Percentiles rank a stretch among this genome's conserved stretches.
Evolutionary conservation across 176 grass and related monocot species (phyloP).

Genomic region (Rhipidocladum racemiflorum): DNA sequence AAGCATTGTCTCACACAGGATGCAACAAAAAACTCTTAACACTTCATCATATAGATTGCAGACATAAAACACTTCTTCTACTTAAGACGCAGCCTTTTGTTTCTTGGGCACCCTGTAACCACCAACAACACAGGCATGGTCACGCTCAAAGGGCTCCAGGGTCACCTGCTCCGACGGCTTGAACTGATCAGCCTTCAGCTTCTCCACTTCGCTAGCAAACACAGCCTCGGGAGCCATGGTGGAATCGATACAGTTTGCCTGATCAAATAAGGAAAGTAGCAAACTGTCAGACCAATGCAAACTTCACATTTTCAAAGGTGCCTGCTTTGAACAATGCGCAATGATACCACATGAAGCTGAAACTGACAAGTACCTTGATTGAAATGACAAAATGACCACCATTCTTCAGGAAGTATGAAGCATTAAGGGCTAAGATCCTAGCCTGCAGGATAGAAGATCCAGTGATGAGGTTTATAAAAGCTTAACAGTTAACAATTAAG

Average conservation of each 20-base stretch:
- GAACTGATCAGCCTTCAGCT: constrained; percentile 86
- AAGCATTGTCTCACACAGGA: neutral
- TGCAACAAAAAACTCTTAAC: neutral
- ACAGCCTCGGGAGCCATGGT: constrained; percentile 69
- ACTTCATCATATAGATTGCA: neutral
- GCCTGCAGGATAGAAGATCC: constrained; percentile 47
- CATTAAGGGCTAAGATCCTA: constrained; percentile 87
- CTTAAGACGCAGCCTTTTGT: constrained; percentile 39
- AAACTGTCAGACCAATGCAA: neutral
- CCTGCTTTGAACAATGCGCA: neutral
- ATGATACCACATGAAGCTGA: no score
- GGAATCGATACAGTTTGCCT: constrained; percentile 89
- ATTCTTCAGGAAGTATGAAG: constrained; percentile 85
- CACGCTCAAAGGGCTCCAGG: constrained; percentile 71
- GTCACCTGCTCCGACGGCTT: constrained; percentile 82
- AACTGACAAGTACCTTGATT: constrained; percentile 56
- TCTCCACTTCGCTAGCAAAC: constrained; percentile 77
- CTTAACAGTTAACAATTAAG: neutral
- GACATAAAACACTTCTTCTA: neutral
- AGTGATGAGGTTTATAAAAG: neutral
- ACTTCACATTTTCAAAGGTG: rapidly evolving
- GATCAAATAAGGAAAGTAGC: neutral
- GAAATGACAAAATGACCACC: constrained; percentile 93
- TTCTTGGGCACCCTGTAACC: constrained; percentile 85
- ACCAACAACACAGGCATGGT: constrained; percentile 75